Percentiles rank a stretch among this genome's conserved stretches.
Evolutionary conservation across 2,329 filamentous ascomycete genomes (phyloP).

Genomic region (Penicillium oxalicum): DNA sequence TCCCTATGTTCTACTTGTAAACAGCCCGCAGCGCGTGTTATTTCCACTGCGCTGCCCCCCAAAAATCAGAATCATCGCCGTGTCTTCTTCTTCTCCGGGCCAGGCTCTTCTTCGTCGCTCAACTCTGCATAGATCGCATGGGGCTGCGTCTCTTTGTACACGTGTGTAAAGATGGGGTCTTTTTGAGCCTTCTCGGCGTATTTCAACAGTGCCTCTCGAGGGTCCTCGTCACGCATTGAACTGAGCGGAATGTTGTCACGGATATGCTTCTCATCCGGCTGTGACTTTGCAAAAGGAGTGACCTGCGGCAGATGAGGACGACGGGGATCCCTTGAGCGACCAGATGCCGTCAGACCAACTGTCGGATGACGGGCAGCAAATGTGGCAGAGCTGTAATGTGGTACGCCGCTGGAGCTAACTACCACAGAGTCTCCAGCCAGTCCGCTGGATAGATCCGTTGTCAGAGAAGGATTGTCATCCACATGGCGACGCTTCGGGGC

Average conservation of each 20-base stretch:
- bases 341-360: constrained; percentile 70
- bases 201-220: constrained; percentile 84
- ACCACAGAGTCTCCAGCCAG: constrained; percentile 79
- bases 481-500: constrained; percentile 92
- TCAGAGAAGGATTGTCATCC: constrained; percentile 83
- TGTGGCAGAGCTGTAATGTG: constrained; percentile 66
- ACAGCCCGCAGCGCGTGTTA: too few relatives aligned
- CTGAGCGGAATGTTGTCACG: constrained; percentile 82
- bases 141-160: constrained; percentile 87
- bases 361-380: constrained; percentile 59
- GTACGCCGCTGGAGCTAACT: constrained; percentile 61
- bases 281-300: constrained; percentile 85
- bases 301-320: constrained; percentile 76
- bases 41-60: too few relatives aligned
- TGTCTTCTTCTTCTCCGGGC: constrained; percentile 58
- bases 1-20: too few relatives aligned
- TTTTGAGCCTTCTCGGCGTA: constrained; percentile 91
- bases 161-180: constrained; percentile 89
- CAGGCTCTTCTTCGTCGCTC: constrained; percentile 71
- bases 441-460: constrained; percentile 74
- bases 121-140: constrained; percentile 84
- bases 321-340: constrained; percentile 70
- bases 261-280: constrained; percentile 85
- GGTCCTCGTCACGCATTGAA: constrained; percentile 93
- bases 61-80: constrained; percentile 21